Evolutionary conservation across 2,329 filamentous ascomycete species (phyloP), one percentile per base, ranked within the genome.

Genomic region (Colletotrichum sp.): DNA sequence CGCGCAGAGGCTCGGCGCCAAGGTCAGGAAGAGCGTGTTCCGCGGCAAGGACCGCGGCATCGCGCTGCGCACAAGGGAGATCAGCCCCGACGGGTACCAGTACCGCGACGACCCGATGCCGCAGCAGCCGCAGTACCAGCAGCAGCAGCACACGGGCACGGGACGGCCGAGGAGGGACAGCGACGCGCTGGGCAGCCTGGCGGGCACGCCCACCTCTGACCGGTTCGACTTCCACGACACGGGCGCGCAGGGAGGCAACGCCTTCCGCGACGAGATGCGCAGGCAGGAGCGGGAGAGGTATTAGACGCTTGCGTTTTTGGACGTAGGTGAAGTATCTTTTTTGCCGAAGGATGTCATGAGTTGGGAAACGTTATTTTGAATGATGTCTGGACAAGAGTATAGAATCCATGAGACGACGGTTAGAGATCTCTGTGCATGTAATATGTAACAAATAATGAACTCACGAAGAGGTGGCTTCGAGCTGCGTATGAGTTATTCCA

Each of bases 181-280:
- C 77, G 87, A 89, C 34, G 86, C 83, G 5, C 83, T 90, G 38
- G 89, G 86, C 36, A 90, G 88, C 80, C 78, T 90, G 75, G 87
- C 85, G 2, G 86, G 84, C 12, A 89, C 85, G 60, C 88, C 89
- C 26, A 85, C 85, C 3, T 84, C 87, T 36, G 84, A 86, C 24
- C 78, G 81, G 7, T 87, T 58, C 26, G 24, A 58, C 3, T 58
- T 86, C 64, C 83, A 86, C 79, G 81, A 85, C 21, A 84, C 86
- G 72, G 78, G 81, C 52, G 81, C 79, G 18, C 80, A 79, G 15
- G 82, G 83, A 24, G 79, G 71, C 15, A 90, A 90, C 68, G 81
- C 83, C 8, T 90, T 90, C 80, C 83, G 88, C 1, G 88, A 90
- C 6, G 89, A 91, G 83, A 73, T 90, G 77, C 82, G 80, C 75